A percentile compares a stretch with the other conserved stretches of the same genome.
These are phyloP conservation scores for Tolypocladium capitatum DNA, from an alignment of 2,329 filamentous ascomycete species.

Conservation along the genomic window DNA sequence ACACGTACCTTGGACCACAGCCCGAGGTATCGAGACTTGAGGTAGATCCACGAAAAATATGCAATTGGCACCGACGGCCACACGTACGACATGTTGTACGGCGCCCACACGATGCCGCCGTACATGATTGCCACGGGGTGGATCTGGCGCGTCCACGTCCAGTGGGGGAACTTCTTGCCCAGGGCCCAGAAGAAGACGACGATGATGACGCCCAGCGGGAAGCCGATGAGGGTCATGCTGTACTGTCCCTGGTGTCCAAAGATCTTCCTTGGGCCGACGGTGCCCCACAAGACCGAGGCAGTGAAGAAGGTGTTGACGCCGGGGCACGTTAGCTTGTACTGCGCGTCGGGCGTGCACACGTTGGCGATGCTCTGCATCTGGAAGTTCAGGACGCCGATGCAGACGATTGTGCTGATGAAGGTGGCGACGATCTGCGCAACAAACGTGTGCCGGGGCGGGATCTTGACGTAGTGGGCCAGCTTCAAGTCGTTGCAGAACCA, in stretches of 20 bases:
- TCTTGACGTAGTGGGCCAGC: conserved; percentile 44
- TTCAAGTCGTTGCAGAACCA: conserved; percentile 35
- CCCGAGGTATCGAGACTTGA: conserved; percentile 32
- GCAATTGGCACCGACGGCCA: conserved; percentile 39
- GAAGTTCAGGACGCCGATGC: conserved; percentile 34
- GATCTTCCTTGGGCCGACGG: conserved; percentile 35
- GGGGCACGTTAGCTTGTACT: conserved; percentile 37
- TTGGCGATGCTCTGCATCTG: conserved; percentile 34
- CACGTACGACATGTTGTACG: conserved; percentile 38
- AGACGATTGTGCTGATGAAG: conserved; percentile 37
- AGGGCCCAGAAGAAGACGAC: conserved; percentile 27
- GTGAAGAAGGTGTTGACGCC: conserved; percentile 44
- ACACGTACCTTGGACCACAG: conserved; percentile 36
- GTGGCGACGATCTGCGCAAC: conserved; percentile 45
- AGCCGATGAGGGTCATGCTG: conserved; percentile 32
- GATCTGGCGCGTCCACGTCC: conserved; percentile 28
- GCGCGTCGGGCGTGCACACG: conserved; percentile 34
- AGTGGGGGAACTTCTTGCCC: conserved; percentile 26
- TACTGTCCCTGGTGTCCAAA: conserved; percentile 36
- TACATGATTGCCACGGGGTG: conserved; percentile 35
- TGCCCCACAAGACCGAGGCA: conserved; percentile 41
- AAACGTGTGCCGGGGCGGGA: conserved; percentile 47
- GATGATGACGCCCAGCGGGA: conserved; percentile 33
- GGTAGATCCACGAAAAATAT: conserved; percentile 37
- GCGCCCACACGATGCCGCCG: conserved; percentile 31